Evolutionary conservation across 2,329 filamentous ascomycete genomes (phyloP).

Genomic region (Pseudogymnoascus sp.): DNA sequence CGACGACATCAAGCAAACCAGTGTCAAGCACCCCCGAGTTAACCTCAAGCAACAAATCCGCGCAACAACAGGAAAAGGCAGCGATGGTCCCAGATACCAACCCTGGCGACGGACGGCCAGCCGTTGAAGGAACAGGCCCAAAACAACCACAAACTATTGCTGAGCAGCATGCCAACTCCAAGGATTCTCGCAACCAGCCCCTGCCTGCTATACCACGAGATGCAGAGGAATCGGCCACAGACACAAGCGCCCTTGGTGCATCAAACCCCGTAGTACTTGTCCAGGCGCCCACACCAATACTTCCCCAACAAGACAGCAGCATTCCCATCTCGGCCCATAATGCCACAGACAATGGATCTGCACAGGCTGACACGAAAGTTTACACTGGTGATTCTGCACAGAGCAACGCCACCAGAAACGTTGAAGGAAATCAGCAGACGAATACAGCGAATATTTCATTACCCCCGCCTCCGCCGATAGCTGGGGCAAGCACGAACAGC

Average conservation of each 20-base stretch:
- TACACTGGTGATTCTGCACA: background rate
- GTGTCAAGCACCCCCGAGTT: slow-evolving; percentile 14
- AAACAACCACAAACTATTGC: slow-evolving; percentile 11
- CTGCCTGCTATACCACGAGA: slow-evolving; percentile 26
- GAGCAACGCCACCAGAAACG: background rate
- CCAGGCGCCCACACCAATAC: slow-evolving; percentile 18
- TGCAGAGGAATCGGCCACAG: background rate
- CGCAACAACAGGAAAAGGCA: slow-evolving; percentile 24
- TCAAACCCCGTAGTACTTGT: slow-evolving; percentile 21
- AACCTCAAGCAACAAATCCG: slow-evolving; percentile 4
- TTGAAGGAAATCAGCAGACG: background rate
- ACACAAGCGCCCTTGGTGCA: background rate
- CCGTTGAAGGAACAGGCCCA: slow-evolving; percentile 10
- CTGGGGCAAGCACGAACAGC: slow-evolving; percentile 17
- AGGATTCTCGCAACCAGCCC: slow-evolving; percentile 22
- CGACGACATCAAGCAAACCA: slow-evolving; percentile 25
- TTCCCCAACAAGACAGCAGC: background rate
- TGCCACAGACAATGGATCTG: background rate
- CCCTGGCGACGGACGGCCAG: slow-evolving; percentile 15
- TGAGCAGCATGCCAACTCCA: slow-evolving; percentile 10
- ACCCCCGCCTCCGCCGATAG: slow-evolving; percentile 17
- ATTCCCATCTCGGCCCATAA: background rate
- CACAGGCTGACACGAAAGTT: background rate
- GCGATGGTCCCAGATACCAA: slow-evolving; percentile 16
- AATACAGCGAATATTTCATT: slow-evolving; percentile 17